Percentiles rank a stretch among this genome's conserved stretches.
Evolutionary conservation across 306 rosid species (phyloP).

Genomic region (Myrica gale): DNA sequence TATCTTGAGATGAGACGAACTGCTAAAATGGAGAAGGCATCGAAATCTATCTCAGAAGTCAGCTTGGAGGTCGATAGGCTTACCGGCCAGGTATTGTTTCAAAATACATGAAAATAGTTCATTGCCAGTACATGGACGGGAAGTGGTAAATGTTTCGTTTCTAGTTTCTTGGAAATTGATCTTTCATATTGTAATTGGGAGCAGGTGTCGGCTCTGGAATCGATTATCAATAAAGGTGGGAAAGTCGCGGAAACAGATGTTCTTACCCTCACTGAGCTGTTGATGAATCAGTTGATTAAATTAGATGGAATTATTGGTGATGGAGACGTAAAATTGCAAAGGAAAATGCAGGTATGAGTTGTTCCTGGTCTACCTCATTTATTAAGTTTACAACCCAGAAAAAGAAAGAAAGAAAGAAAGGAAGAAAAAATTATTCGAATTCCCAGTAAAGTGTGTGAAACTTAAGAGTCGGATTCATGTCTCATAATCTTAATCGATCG

Average conservation of each 20-base stretch:
- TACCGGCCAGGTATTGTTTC: slow-evolving; percentile 63
- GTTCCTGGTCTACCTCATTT: neutral
- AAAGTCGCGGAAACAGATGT: slow-evolving; percentile 77
- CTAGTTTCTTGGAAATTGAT: slow-evolving; percentile 25
- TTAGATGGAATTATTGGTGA: slow-evolving; percentile 78
- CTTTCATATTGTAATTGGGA: slow-evolving; percentile 25
- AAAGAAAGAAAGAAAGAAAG: neutral
- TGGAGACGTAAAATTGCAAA: slow-evolving; percentile 92
- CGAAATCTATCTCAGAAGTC: slow-evolving; percentile 74
- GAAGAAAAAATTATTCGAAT: neutral
- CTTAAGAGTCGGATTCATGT: neutral
- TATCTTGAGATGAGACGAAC: slow-evolving; percentile 68
- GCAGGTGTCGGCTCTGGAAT: slow-evolving; percentile 85
- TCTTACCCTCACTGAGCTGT: slow-evolving; percentile 63
- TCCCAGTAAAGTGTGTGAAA: neutral
- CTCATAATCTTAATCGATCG: slow-evolving; percentile 10
- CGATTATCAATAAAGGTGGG: slow-evolving; percentile 69
- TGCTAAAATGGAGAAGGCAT: slow-evolving; percentile 88
- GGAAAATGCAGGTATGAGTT: slow-evolving; percentile 84
- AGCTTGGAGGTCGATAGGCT: slow-evolving; percentile 89
- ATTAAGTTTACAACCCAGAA: neutral
- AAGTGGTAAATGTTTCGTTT: slow-evolving; percentile 16
- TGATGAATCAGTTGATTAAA: slow-evolving; percentile 90
- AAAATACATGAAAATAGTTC: neutral
- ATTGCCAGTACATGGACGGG: neutral